A percentile compares a stretch with the other conserved stretches of the same genome.
These are phyloP conservation scores for Colletotrichum sp. DNA, from an alignment of 2,329 filamentous ascomycete species.

Conservation along the genomic window DNA sequence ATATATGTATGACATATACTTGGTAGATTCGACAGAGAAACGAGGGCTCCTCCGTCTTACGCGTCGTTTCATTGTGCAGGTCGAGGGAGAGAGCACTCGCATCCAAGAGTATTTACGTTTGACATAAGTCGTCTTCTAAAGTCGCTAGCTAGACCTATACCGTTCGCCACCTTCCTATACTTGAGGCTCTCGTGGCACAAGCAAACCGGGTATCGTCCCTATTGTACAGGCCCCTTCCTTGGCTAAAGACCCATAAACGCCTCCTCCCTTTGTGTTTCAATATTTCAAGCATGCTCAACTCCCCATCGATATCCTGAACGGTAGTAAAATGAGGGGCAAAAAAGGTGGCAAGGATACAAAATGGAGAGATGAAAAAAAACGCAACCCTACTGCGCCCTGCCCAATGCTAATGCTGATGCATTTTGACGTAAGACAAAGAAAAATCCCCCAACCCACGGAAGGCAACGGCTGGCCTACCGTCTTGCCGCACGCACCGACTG, in stretches of 20 bases:
- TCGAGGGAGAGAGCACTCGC: background rate
- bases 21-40: background rate
- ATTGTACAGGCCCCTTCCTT: conserved; percentile 19
- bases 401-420: conserved; percentile 13
- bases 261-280: conserved; percentile 1
- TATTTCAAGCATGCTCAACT: background rate
- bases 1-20: background rate
- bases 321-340: background rate
- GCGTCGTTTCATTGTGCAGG: background rate
- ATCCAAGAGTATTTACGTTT: background rate
- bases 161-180: conserved; percentile 11
- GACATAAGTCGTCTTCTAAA: background rate
- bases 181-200: conserved; percentile 5
- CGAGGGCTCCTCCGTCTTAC: background rate
- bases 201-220: conserved; percentile 21
- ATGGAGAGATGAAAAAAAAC: background rate
- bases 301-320: background rate
- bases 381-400: conserved; percentile 11
- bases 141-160: background rate
- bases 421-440: background rate
- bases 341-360: background rate
- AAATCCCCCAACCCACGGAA: background rate
- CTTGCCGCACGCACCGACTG: background rate
- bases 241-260: conserved; percentile 12
- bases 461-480: background rate